Evolutionary conservation across 352 stramenopile genomes (phyloP), one percentile per base, ranked within the genome.

Genomic region (Blastocystis sp.): DNA sequence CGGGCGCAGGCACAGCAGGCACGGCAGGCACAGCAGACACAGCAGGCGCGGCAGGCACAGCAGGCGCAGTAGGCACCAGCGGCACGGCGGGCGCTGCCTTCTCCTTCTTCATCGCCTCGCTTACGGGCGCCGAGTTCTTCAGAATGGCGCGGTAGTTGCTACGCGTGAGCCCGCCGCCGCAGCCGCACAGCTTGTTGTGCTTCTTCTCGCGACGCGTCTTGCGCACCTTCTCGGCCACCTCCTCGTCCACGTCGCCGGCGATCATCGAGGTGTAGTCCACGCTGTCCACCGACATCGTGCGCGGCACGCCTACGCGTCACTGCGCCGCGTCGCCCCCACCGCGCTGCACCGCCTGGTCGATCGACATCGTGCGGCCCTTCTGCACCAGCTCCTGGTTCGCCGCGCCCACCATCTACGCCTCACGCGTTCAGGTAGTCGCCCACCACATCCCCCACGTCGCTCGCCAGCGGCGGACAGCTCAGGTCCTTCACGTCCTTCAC

Each of bases 221-320:
- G 28, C 76, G 61, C 11, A 71, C 61, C 64, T 42, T 60, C 43
- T 87, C 76, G 3, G 28, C 10, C 11, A 69, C 34, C 43, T 9
- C 76, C 40, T 87, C 76, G 48, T 87, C 76, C 64, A 76, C 19
- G 9, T 87, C 64, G 52, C 76, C 76, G 24, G 40, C 4, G 3
- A 87, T 28, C 76, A 87, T 87, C n/a, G 38, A 69, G 7, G 76
- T 87, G 54, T 87, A 87, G 54, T 87, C 76, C 3, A 87, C 59
- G 54, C 76, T 87, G 48, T 87, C 76, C 6, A 87, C 76, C 10
- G 76, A 87, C 64, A 87, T 59, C 24, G 76, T 69, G 3, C 76
- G 76, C 38, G 76, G 76, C 52, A 28, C 17, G 11, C 76, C 76
- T 54, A 69, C 28, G 40, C 28, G 7, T 69, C 40, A 69, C 28